These are phyloP conservation scores for Trichoderma atrobrunneum DNA, from an alignment of 2,329 filamentous ascomycete species.

Conservation along the genomic window DNA sequence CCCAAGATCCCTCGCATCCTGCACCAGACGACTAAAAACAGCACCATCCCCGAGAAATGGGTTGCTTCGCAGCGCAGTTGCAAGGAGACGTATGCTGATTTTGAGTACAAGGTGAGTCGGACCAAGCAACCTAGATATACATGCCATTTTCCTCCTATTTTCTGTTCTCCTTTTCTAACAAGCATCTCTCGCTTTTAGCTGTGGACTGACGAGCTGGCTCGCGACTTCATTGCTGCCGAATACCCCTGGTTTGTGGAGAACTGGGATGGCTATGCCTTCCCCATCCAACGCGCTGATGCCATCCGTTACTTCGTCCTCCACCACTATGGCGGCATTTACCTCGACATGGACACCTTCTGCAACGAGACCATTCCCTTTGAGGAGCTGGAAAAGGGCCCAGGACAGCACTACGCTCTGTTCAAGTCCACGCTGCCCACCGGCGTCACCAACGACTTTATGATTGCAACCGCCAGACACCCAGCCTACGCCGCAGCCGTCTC, in stretches of 20 bases:
- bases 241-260: conserved; percentile 77
- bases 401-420: conserved; percentile 12
- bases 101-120: conserved; percentile 10
- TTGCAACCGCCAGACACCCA: conserved; percentile 8
- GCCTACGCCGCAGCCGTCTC: conserved; percentile 2
- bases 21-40: background rate
- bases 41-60: conserved; percentile 8
- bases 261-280: conserved; percentile 70
- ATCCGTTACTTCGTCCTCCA: conserved; percentile 78
- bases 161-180: background rate
- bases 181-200: conserved; percentile 46
- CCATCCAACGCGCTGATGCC: conserved; percentile 74
- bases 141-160: background rate
- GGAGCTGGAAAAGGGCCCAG: background rate
- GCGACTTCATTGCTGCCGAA: conserved; percentile 68
- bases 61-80: conserved; percentile 1
- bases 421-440: conserved; percentile 6
- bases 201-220: conserved; percentile 70
- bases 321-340: conserved; percentile 76
- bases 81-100: background rate
- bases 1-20: conserved; percentile 2
- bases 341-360: conserved; percentile 63
- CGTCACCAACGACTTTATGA: conserved; percentile 10
- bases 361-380: conserved; percentile 9
- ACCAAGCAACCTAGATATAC: background rate